Evolutionary conservation across 1,284 basidiomycete genomes (phyloP), one percentile per base, ranked within the genome.

Genomic region (Heterobasidion parviporum): DNA sequence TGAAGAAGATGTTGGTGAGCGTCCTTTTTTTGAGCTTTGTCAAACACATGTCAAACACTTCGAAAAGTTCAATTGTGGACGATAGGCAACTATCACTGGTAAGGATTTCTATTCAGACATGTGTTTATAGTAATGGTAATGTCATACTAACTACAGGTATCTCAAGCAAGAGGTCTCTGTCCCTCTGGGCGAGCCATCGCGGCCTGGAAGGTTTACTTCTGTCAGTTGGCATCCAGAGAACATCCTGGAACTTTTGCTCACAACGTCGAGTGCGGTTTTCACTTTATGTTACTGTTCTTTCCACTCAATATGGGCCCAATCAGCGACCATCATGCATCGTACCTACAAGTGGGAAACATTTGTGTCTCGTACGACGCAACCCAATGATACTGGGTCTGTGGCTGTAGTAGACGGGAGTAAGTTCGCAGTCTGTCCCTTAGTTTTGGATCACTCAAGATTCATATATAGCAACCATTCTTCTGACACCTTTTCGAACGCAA

Each of bases 51-150:
- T n/a, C 33, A n/a, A 34, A 32, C 10, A 38, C 44, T 12, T 26
- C 26, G 6, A 26, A 26, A 43, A 55, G 92, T 99, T 18, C 97
- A 99, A 72, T 74, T 99, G 2, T 99, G 94, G 94, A 91, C 93
- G 0, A 93, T 81, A 26, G 87, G 90, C 51, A 99, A 99, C 69
- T 99, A 97, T 70, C 90, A 98, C 68, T 98, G 95, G 91, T 94
- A 62, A 41, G 68, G 16, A 44, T 7, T 12, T 49, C 47, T 49
- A 14, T 49, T 32, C 47, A 5, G 20, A 15, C n/a, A 49, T 20
- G 15, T 32, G 26, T 3, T n/a, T 4, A 20, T 15, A 15, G 18
- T 20, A 12, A 15, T 18, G 18, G 15, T 32, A 15, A 50, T 10
- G 46, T 59, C 16, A 10, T 18, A 20, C 34, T 54, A 34, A 57